These are phyloP conservation scores for Gryganskiella cystojenkinii DNA, from an alignment of 192 early-diverging fungal species.

Conservation along the genomic window DNA sequence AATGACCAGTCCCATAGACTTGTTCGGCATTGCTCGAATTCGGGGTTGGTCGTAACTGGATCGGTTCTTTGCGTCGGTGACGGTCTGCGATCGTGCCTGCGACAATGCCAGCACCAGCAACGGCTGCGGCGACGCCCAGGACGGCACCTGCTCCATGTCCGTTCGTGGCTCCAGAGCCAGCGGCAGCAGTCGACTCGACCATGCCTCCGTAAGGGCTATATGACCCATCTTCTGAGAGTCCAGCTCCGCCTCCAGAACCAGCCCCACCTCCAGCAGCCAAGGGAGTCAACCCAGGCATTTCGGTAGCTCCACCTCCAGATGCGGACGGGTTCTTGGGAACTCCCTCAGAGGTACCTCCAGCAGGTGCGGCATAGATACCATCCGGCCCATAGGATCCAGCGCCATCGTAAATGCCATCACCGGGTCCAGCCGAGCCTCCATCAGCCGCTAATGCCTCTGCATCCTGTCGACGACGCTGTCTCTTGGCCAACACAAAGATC, in stretches of 20 bases:
- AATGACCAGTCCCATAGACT: constrained; percentile 2
- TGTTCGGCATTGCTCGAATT: not conserved
- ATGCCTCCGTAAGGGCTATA: not conserved
- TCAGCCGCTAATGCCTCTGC: not conserved
- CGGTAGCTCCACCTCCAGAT: not conserved
- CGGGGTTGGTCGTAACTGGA: not conserved
- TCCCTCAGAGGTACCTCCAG: not conserved
- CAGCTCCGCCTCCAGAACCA: not conserved
- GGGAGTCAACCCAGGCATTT: constrained; percentile 9
- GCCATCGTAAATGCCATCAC: constrained; percentile 1
- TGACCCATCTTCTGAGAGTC: constrained; percentile 1
- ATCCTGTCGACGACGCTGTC: constrained; percentile 8
- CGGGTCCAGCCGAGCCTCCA: not conserved
- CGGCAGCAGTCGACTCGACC: constrained; percentile 6
- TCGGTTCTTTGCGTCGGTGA: constrained; percentile 24
- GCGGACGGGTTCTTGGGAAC: constrained; percentile 13
- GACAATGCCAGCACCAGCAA: constrained; percentile 8
- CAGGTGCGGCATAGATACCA: not conserved
- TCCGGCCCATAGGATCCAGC: constrained; percentile 10
- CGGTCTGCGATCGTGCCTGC: constrained; percentile 8
- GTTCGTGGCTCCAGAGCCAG: constrained; percentile 3
- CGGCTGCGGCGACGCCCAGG: not conserved
- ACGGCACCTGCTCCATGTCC: too few species aligned
- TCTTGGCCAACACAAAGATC: constrained; percentile 24
- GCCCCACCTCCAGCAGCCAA: not conserved